Percentiles rank a stretch among this genome's conserved stretches.
These are phyloP conservation scores for Colletotrichum scovillei DNA, from an alignment of 2,329 filamentous ascomycete genomes.

Conservation along the genomic window DNA sequence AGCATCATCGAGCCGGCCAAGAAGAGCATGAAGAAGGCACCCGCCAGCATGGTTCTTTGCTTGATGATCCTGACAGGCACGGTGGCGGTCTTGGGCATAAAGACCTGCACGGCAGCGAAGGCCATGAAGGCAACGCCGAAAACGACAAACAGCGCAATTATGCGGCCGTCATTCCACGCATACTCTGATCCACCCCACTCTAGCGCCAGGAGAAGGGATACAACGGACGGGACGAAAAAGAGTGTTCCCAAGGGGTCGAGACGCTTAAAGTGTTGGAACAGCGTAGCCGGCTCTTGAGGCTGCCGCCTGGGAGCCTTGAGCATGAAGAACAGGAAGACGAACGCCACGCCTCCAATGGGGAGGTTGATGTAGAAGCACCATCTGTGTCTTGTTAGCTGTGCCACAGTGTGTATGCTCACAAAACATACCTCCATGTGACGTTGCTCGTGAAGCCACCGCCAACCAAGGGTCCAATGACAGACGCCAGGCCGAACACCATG, in stretches of 20 bases:
- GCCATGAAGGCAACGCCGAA: slow-evolving; percentile 58
- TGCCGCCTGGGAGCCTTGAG: slow-evolving; percentile 53
- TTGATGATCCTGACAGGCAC: slow-evolving; percentile 65
- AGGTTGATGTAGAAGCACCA: slow-evolving; percentile 72
- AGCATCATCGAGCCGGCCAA: slow-evolving; percentile 64
- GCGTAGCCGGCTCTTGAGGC: slow-evolving; percentile 42
- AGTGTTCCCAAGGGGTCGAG: slow-evolving; percentile 70
- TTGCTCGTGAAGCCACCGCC: slow-evolving; percentile 64
- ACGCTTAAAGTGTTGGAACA: slow-evolving; percentile 58
- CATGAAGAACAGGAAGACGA: slow-evolving; percentile 61
- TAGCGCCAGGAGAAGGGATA: slow-evolving; percentile 71
- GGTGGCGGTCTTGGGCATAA: slow-evolving; percentile 66
- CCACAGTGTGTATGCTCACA: neutral
- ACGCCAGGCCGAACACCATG: slow-evolving; percentile 65
- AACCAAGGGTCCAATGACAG: slow-evolving; percentile 64
- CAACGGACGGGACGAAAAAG: slow-evolving; percentile 68
- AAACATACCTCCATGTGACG: slow-evolving; percentile 57
- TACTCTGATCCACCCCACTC: slow-evolving; percentile 71
- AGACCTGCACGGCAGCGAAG: slow-evolving; percentile 64
- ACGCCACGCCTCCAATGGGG: slow-evolving; percentile 63
- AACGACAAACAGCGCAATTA: slow-evolving; percentile 64
- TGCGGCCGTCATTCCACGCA: slow-evolving; percentile 62
- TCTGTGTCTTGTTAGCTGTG: slow-evolving; percentile 35
- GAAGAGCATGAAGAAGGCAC: slow-evolving; percentile 58
- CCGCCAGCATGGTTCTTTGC: slow-evolving; percentile 65